These are phyloP conservation scores for Boeremia lycopersici DNA, from an alignment of 2,329 filamentous ascomycete species.

Conservation along the genomic window DNA sequence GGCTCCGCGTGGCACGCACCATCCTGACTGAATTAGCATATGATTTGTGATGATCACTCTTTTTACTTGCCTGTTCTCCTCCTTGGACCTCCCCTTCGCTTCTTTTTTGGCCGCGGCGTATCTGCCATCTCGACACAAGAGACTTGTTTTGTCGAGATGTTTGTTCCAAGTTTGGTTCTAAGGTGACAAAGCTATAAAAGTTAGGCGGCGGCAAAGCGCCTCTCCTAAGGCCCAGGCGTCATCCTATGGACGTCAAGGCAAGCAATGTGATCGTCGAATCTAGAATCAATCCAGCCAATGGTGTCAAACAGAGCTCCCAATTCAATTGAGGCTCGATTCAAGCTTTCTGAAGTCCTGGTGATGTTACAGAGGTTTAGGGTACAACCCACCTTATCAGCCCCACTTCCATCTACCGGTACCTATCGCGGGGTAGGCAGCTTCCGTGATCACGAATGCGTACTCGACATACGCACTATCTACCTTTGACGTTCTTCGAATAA, in stretches of 20 bases:
- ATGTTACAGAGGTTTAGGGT: neutral
- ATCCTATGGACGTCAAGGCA: neutral
- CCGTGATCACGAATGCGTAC: neutral
- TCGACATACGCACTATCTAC: neutral
- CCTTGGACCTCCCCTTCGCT: constrained; percentile 33
- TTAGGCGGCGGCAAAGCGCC: constrained; percentile 1
- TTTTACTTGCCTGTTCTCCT: constrained; percentile 32
- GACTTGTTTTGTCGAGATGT: neutral
- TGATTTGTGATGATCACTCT: neutral
- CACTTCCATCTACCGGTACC: neutral
- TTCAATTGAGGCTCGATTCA: neutral
- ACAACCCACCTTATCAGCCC: constrained; percentile 13
- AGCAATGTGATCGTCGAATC: neutral
- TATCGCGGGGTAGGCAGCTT: constrained; percentile 9
- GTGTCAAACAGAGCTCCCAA: too few species aligned
- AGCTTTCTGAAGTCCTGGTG: neutral
- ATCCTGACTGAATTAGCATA: constrained; percentile 9
- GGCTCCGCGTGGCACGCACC: neutral
- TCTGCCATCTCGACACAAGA: neutral
- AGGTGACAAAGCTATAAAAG: constrained; percentile 3
- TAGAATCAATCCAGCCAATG: neutral
- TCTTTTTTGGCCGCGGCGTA: constrained; percentile 24
- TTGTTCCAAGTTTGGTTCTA: neutral
- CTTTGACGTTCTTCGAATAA: neutral
- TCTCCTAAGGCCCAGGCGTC: neutral